phyloP scores from a whole-genome alignment of 192 early-diverging fungal species.

The Linnemannia exigua region DNA sequence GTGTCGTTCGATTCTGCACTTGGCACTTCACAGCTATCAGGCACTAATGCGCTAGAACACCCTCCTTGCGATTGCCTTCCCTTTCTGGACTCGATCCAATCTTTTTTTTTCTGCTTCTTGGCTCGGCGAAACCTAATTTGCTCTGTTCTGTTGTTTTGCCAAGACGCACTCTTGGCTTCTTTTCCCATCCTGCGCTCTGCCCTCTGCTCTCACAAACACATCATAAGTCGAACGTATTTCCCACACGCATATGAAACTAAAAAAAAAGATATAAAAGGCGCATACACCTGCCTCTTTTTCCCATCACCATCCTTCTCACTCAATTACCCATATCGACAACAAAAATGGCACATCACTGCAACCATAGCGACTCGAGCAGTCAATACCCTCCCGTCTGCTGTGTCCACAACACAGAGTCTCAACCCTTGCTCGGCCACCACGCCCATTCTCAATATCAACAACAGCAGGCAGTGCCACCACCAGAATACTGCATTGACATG shows the following conservation, averaged over 20 bases:
- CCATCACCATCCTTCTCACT: not conserved
- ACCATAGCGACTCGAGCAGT: constrained; percentile 13
- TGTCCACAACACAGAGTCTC: constrained; percentile 19
- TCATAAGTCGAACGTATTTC: not conserved
- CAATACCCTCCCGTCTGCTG: constrained; percentile 29
- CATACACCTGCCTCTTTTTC: not conserved
- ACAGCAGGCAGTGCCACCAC: not conserved
- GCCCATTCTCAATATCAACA: constrained; percentile 6
- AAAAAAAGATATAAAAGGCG: not conserved
- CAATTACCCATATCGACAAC: not conserved
- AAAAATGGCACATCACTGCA: constrained; percentile 4
- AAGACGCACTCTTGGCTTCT: not conserved
- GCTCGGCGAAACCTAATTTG: not conserved
- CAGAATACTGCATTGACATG: constrained; percentile 20
- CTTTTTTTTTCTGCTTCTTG: not conserved
- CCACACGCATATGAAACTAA: not conserved
- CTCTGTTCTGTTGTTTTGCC: not conserved
- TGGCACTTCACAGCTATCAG: too few species aligned
- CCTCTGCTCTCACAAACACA: not conserved
- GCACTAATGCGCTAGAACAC: not conserved
- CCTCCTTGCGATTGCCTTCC: not conserved
- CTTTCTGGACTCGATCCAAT: not conserved
- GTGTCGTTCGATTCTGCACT: not conserved
- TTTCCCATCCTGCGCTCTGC: not conserved
- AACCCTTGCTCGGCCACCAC: constrained; percentile 38